Evolutionary conservation across 805 yeast genomes (phyloP).

Genomic region (Jamesozyma piceae): DNA sequence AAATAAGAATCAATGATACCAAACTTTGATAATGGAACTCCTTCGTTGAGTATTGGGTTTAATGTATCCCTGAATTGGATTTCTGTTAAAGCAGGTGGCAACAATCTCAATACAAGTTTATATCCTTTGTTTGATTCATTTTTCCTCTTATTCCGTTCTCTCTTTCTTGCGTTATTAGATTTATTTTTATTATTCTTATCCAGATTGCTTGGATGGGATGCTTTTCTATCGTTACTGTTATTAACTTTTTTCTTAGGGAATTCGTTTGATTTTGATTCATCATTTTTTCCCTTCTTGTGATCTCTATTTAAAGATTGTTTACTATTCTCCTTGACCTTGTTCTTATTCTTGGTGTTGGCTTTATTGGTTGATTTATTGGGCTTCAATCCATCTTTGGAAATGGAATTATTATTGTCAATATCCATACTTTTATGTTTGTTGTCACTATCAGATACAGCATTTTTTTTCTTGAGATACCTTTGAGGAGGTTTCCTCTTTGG

Average conservation of each 20-base stretch:
- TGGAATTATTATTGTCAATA: not conserved
- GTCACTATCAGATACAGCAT: not conserved
- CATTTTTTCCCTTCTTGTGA: not conserved
- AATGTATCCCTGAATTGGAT: constrained; percentile 24
- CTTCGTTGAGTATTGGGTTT: constrained; percentile 11
- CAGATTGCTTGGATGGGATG: not conserved
- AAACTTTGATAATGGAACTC: constrained; percentile 17
- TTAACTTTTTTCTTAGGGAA: not conserved
- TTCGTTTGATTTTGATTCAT: not conserved
- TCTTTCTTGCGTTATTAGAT: constrained; percentile 6
- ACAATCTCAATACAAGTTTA: constrained; percentile 33
- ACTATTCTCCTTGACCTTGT: not conserved
- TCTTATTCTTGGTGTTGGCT: not conserved
- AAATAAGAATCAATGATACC: constrained; percentile 27
- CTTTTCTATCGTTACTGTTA: not conserved
- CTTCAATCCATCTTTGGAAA: not conserved
- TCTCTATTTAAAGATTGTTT: not conserved
- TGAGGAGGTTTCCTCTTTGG: not conserved
- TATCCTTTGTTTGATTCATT: constrained; percentile 7
- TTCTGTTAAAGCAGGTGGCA: constrained; percentile 37
- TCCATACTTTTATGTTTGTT: not conserved
- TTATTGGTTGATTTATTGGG: not conserved
- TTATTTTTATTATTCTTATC: not conserved
- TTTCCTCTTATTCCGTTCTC: constrained; percentile 5
- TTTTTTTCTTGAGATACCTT: not conserved